Evolutionary conservation across 2,329 filamentous ascomycete genomes (phyloP).

Genomic region (Colletotrichum lentis): DNA sequence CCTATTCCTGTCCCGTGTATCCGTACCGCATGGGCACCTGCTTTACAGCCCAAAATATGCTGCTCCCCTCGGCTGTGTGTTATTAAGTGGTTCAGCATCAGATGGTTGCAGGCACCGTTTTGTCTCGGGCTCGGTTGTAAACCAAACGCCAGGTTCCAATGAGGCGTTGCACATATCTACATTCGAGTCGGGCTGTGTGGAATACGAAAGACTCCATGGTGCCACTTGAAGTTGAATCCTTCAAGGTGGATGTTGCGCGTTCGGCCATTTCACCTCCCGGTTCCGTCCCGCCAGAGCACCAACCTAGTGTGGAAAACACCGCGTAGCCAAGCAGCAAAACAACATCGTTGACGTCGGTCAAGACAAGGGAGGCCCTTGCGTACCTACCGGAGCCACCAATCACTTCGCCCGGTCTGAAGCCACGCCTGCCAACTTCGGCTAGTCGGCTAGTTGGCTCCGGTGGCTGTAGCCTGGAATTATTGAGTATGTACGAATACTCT

Average conservation of each 20-base stretch:
- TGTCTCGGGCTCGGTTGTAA: neutral
- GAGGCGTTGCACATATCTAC: neutral
- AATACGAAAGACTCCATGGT: neutral
- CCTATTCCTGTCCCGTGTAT: neutral
- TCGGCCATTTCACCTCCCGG: neutral
- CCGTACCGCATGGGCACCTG: no score
- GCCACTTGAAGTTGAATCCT: neutral
- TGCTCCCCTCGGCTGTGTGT: neutral
- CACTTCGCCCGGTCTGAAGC: neutral
- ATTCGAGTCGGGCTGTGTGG: neutral
- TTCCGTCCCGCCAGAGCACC: neutral
- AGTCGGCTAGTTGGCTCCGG: neutral
- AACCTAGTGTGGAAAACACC: neutral
- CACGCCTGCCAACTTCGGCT: neutral
- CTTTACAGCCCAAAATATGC: neutral
- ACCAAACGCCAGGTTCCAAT: neutral
- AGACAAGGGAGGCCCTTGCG: neutral
- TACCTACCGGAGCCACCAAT: neutral
- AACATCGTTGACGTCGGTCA: neutral
- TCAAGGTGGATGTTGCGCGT: constrained; percentile 1
- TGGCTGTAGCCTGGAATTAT: neutral
- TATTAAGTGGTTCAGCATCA: neutral
- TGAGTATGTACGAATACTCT: no score
- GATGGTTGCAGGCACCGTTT: neutral
- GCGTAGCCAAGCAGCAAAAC: neutral